Base-by-base conservation (phyloP, 345 rosid genomes). In the Camelina hispida region DNA sequence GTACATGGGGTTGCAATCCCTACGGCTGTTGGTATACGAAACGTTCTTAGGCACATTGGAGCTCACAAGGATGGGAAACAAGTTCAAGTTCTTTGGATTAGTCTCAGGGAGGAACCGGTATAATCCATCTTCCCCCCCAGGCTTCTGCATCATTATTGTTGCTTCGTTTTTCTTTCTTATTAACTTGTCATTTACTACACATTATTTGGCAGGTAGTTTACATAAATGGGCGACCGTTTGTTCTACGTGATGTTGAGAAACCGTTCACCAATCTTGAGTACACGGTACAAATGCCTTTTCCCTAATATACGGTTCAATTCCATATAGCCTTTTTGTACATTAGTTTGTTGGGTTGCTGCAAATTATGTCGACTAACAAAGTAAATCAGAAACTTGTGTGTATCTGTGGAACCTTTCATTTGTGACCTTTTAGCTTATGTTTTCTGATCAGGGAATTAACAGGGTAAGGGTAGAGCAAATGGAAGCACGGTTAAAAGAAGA, bases 1-100 rank as follows among this genome's bases (percentile, higher is more conserved):
- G 98, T 94, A 57, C 96, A 91, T 20, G 98, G 98, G 32, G 98
- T 94, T 59, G 98, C 97, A 0, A 94, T 91, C 70, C 98, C 99
- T 7, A 94, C 95, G 0, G 69, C 85, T 28, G 89, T 82, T 75
- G 99, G 99, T 17, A 91, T 92, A 15, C 87, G 81, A 22, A 94
- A 94, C 76, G 98, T 94, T 59, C 93, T 91, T 18, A 90, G 88
- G 82, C 87, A 90, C 62, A 84, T 90, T 57, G 91, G 97, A 53
- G 91, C 91, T 53, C 85, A 81, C 46, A 88, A 82, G 70, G 92
- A 87, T 17, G 86, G 85, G 61, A 84, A 77, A 72, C 83, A 74
- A 78, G 85, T 82, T 6, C 77, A 80, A 74, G 87, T 91, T 81
- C 87, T 94, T 59, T 94, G 98, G 99, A 84, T 94, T 84, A 90